Percentiles rank a stretch among this genome's conserved stretches.
Conservation (phyloP, 129 eudicot species). For the Chrysanthemum lavandulifolium region DNA sequence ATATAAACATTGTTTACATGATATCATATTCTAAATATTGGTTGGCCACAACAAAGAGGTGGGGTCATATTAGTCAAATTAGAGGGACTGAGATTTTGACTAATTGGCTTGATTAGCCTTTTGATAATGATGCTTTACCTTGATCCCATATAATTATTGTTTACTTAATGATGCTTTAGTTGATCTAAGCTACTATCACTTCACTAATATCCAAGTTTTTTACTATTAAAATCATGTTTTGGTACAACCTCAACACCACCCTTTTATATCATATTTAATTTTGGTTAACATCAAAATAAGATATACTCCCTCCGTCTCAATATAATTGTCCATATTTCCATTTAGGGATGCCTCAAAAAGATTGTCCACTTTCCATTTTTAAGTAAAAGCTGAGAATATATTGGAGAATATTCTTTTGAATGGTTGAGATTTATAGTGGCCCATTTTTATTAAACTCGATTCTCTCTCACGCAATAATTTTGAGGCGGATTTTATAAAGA, state of each 20-base stretch:
- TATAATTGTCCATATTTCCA: too few species aligned
- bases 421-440: too few species aligned
- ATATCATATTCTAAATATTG: not conserved
- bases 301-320: too few species aligned
- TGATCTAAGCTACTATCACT: slow-evolving; percentile 20
- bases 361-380: too few species aligned
- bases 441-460: too few species aligned
- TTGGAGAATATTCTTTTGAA: too few species aligned
- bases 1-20: too few species aligned
- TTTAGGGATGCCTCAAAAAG: too few species aligned
- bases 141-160: slow-evolving; percentile 31
- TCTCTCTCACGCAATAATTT: too few species aligned
- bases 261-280: slow-evolving; percentile 8
- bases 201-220: slow-evolving; percentile 16
- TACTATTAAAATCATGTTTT: slow-evolving; percentile 28
- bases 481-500: too few species aligned
- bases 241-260: slow-evolving; percentile 28
- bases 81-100: slow-evolving; percentile 37
- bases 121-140: slow-evolving; percentile 38
- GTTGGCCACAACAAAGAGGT: not conserved
- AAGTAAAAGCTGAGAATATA: too few species aligned
- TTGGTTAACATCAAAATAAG: slow-evolving; percentile 1
- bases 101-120: slow-evolving; percentile 28
- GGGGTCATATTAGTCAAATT: not conserved
- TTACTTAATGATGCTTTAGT: slow-evolving; percentile 18